phyloP scores from a whole-genome alignment of 2,329 filamentous ascomycete genomes.

The Neofusicoccum kwambonambiense region DNA sequence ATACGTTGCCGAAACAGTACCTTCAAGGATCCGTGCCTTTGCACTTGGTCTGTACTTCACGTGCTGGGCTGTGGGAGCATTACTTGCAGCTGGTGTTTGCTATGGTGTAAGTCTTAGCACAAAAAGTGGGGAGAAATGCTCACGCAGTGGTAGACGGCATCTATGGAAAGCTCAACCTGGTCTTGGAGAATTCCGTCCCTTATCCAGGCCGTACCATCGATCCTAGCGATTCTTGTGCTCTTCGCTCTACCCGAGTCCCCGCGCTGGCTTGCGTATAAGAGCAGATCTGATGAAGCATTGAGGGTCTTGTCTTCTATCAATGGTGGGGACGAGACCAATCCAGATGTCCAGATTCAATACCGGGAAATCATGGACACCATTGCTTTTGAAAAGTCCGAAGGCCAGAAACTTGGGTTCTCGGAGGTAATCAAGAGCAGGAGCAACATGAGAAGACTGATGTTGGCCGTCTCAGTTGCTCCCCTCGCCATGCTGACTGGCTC shows the following conservation, averaged over 20 bases:
- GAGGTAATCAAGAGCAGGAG: conserved; percentile 22
- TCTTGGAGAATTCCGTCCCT: conserved; percentile 48
- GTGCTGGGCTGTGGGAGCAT: conserved; percentile 16
- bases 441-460: conserved; percentile 40
- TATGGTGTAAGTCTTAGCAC: conserved; percentile 5
- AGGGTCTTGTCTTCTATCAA: not conserved
- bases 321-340: conserved; percentile 11
- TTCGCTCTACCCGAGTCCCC: not conserved
- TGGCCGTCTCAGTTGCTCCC: conserved; percentile 36
- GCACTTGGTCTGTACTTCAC: conserved; percentile 12
- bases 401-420: conserved; percentile 33
- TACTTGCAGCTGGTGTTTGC: conserved; percentile 11
- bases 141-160: not conserved
- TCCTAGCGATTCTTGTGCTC: conserved; percentile 43
- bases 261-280: not conserved
- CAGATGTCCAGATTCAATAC: conserved; percentile 32
- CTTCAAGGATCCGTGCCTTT: conserved; percentile 9
- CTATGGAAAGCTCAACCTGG: conserved; percentile 15
- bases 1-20: conserved; percentile 1
- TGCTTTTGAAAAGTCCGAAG: conserved; percentile 45
- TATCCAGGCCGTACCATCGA: conserved; percentile 46
- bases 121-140: not conserved
- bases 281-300: not conserved
- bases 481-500: conserved; percentile 29
- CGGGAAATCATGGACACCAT: conserved; percentile 49